Evolutionary conservation across 1,139 yeast genomes (phyloP).

Genomic region (Debaryomycetaceae sp.): DNA sequence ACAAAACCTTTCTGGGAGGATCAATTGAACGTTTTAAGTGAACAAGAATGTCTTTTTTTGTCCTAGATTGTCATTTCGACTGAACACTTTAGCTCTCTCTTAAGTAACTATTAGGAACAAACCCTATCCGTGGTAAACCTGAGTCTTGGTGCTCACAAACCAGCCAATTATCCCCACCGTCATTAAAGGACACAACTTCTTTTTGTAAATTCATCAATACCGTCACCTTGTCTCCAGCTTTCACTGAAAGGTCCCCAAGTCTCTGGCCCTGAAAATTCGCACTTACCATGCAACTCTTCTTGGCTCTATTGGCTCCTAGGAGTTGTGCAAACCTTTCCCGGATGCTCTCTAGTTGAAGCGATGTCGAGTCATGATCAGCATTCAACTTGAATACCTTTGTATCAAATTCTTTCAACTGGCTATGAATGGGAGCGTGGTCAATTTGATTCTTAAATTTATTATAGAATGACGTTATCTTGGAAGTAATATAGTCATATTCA

Average conservation of each 20-base stretch:
- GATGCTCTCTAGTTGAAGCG: neutral
- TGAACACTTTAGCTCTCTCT: slow-evolving; percentile 7
- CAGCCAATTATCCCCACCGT: slow-evolving; percentile 30
- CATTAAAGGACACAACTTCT: slow-evolving; percentile 18
- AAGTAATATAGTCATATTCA: slow-evolving; percentile 1
- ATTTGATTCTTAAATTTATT: slow-evolving; percentile 37
- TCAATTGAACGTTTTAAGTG: no score
- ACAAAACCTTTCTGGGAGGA: no score
- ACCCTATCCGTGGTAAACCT: slow-evolving; percentile 29
- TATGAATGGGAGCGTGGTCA: slow-evolving; percentile 25
- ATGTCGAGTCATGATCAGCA: neutral
- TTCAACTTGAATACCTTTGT: neutral
- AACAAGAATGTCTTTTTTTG: no score
- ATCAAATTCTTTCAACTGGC: neutral
- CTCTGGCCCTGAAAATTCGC: slow-evolving; percentile 29
- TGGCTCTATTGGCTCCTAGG: slow-evolving; percentile 4
- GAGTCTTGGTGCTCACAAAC: slow-evolving; percentile 22
- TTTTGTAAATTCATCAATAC: slow-evolving; percentile 32
- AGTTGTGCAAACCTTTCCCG: neutral
- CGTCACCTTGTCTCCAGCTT: slow-evolving; percentile 32
- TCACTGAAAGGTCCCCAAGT: slow-evolving; percentile 41
- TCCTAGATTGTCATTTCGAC: no score
- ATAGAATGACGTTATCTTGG: slow-evolving; percentile 26
- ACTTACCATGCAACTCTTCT: slow-evolving; percentile 19
- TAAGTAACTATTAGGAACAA: slow-evolving; percentile 40